Conservation (phyloP, 2,329 filamentous ascomycete species). For the Penicillium polonicum region DNA sequence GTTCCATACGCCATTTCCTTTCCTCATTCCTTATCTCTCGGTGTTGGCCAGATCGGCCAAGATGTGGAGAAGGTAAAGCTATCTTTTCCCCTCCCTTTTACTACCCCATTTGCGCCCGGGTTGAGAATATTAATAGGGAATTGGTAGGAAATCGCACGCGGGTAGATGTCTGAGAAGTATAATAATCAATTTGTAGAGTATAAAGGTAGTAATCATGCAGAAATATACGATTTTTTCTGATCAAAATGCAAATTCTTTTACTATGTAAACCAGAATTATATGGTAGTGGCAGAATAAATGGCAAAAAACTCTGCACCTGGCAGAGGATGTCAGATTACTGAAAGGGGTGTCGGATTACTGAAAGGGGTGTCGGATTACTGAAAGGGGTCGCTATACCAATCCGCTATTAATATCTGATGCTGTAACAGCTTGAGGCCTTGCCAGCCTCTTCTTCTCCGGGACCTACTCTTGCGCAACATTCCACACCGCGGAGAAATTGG, state of each 20-base stretch:
- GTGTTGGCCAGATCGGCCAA: constrained; percentile 6
- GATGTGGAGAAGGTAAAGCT: constrained; percentile 36
- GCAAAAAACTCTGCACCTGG: no score
- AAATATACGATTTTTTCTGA: no score
- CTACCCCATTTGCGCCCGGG: not conserved
- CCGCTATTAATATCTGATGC: constrained; percentile 3
- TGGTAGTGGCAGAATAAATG: no score
- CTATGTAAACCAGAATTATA: no score
- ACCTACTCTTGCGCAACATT: not conserved
- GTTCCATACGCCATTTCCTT: not conserved
- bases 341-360: no score
- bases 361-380: no score
- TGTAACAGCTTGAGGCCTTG: constrained; percentile 15
- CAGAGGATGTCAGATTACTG: no score
- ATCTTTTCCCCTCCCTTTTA: constrained; percentile 3
- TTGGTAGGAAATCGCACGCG: accelerated
- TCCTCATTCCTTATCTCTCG: not conserved
- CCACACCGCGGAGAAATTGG: constrained; percentile 2
- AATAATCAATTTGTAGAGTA: no score
- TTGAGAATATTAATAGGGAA: constrained; percentile 1
- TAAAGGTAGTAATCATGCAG: no score
- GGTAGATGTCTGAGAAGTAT: no score
- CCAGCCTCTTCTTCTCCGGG: not conserved
- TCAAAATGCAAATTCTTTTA: no score
- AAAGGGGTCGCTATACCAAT: no score